These are phyloP conservation scores for Colletotrichum aenigma DNA, from an alignment of 2,329 filamentous ascomycete genomes.

Conservation along the genomic window DNA sequence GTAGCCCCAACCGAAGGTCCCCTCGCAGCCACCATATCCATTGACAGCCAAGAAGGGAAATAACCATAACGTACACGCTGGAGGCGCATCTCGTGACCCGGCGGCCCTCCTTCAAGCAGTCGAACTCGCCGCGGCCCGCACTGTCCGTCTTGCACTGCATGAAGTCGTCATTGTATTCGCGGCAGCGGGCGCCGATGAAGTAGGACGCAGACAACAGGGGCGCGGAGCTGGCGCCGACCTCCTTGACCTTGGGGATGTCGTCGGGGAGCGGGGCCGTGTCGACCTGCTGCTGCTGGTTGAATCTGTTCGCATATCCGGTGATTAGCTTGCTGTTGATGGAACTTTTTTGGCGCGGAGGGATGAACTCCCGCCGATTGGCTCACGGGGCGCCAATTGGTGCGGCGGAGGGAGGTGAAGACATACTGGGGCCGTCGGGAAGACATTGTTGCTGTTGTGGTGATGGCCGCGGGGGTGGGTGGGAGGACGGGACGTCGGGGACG, in stretches of 20 bases:
- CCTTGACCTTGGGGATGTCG: slow-evolving; percentile 88
- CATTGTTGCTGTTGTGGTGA: slow-evolving; percentile 35
- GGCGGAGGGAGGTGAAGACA: slow-evolving; percentile 23
- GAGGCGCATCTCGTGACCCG: slow-evolving; percentile 96
- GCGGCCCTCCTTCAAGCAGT: slow-evolving; percentile 95
- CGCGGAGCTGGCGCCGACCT: slow-evolving; percentile 91
- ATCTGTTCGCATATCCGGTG: slow-evolving; percentile 59
- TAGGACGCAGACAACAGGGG: slow-evolving; percentile 90
- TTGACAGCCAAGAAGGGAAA: not conserved
- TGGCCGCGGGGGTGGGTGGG: slow-evolving; percentile 1
- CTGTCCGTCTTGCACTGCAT: slow-evolving; percentile 99
- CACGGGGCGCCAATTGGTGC: not conserved
- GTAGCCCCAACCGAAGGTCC: not conserved
- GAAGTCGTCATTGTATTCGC: slow-evolving; percentile 96
- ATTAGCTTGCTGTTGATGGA: not conserved
- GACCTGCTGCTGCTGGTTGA: slow-evolving; percentile 91
- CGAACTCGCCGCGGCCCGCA: slow-evolving; percentile 86
- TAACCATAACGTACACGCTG: slow-evolving; percentile 79
- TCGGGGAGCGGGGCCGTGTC: slow-evolving; percentile 96
- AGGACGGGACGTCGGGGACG: slow-evolving; percentile 23
- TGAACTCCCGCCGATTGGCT: not conserved
- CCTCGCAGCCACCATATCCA: not conserved
- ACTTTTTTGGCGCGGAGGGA: not conserved
- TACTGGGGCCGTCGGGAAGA: slow-evolving; percentile 47
- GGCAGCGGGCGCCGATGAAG: slow-evolving; percentile 97